Base-by-base conservation (phyloP, 176 grass and related monocot species). In the Paspalum notatum region DNA sequence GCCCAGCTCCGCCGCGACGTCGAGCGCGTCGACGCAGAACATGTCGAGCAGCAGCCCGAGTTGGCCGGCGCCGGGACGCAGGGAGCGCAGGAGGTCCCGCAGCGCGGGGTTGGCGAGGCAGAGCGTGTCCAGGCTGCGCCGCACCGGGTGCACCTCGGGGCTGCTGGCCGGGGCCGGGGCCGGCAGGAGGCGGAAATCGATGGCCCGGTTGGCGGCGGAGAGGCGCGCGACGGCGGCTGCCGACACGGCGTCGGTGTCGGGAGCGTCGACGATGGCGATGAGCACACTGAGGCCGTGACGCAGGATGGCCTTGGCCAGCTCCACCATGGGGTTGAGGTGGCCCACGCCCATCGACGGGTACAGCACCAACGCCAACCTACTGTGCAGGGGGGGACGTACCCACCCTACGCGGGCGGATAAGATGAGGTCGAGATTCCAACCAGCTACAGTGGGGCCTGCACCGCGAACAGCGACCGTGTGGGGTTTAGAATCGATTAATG, bases 31-130 rank as follows among this genome's bases (percentile, higher is more conserved):
- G 56, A 32, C 53, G 83, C 86, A 85, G 76, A 92, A 92, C 74
- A 89, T 86, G 87, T 92, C 90, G 66, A 86, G 80, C 40, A 92
- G 12, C 68, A 92, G 62, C 8, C 86, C 86, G 80, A 32, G 65
- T 40, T 37, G 18, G 63, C 17, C 13, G 0, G 72, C n/a, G 8
- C 57, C 13, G 0, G 72, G 32, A 32, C 32, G 48, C 27, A 24
- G 6, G 7, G 77, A 62, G 26, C 51, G n/a, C 0, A 75, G 62
- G 24, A 70, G n/a, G 3, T 5, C 58, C 0, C 49, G 45, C 11
- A 88, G 64, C 43, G 12, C 50, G 13, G 27, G 24, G 46, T 71
- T 82, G 78, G 77, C 49, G 26, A 54, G 64, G n/a, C 54, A 64
- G 22, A 90, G 32, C 43, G 15, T 21, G 62, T 76, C 62, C 11